Evolutionary conservation across 441 rosid species (phyloP), one percentile per base, ranked within the genome.

Genomic region (Biscutella laevigata): DNA sequence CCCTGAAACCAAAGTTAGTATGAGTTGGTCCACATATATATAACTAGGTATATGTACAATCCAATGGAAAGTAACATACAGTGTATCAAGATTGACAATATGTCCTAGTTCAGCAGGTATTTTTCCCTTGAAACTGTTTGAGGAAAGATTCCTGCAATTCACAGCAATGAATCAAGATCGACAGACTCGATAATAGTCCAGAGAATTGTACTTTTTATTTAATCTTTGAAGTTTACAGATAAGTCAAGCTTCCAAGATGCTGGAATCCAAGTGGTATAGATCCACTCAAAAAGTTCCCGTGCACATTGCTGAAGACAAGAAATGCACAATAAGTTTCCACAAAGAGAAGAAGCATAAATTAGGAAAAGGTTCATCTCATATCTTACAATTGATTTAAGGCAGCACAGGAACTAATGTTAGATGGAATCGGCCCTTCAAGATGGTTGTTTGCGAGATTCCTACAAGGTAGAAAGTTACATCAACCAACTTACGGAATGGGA

Each of bases 351-450:
- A 1, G 2, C 3, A 6, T 12, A 4, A 7, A 16, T 0, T 7
- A 9, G 4, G 4, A 10, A 13, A 39, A 1, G 35, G 38, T 33
- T 61, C 2, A 15, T 48, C 5, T 2, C 12, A 22, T 9, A 37
- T 28, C 94, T 39, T 77, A 94, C 99, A 94, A 76, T 30, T 83
- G 88, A 66, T 94, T 94, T 63, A 89, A 47, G 4, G 95, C 95
- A 1, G 70, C 78, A 75, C 99, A 94, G 1, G 71, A 82, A 57
- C 96, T 84, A 27, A 94, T 71, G 59, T 84, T 75, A 38, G 72
- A 67, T 0, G 99, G 95, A 64, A 89, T 86, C 4, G 87, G 89
- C 29, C 99, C 99, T 46, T 72, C 83, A 22, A 94, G 78, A 26
- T 64, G 38, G 60, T 94, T 94, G 66, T 81, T 82, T 3, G 95